Base-by-base conservation (phyloP, 306 rosid genomes). In the Citrullus colocynthis region DNA sequence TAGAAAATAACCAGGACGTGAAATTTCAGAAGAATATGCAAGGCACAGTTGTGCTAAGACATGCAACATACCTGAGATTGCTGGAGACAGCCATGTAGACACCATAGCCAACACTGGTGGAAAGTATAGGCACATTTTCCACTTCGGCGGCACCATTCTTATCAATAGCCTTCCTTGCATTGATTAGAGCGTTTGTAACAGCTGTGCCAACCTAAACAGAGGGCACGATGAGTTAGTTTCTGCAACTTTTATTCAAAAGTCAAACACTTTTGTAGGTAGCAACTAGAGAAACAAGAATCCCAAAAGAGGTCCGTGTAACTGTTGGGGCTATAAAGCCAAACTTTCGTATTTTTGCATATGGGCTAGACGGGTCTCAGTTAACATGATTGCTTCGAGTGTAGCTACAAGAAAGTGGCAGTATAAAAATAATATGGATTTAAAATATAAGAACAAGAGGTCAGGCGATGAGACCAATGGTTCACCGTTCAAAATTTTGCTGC, bases 21-120 rank as follows among this genome's bases (percentile, higher is more conserved):
- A 66, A 42, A 70, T 70, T 70, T 54, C 56, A 17, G 13, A 65
- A 44, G 37, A 42, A 69, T 11, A 69, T 21, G 18, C 2, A 10
- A 69, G n/a, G 75, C 55, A 69, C 12, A 8, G 24, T 70, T 44
- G 13, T 11, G 57, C 75, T 70, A 20, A 20, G 48, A 45, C 20
- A 71, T 3, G 28, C 59, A 48, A 71, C 20, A 71, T 48, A 95
- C 99, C 99, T 89, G 84, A 92, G 89, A 73, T 95, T 95, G 92
- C 97, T 92, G 28, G 99, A 95, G 82, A 95, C 84, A 28, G 97
- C 93, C 97, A 95, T 95, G 76, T 91, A 95, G 74, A 92, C 93
- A 74, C 99, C 97, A 78, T 92, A 95, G 55, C 90, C 97, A 65
- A 76, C 92, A 80, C 97, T 95, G 45, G 99, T 95, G 74, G 97